phyloP scores from a whole-genome alignment of 495 filamentous ascomycete genomes.

The Xylaria scruposa region DNA sequence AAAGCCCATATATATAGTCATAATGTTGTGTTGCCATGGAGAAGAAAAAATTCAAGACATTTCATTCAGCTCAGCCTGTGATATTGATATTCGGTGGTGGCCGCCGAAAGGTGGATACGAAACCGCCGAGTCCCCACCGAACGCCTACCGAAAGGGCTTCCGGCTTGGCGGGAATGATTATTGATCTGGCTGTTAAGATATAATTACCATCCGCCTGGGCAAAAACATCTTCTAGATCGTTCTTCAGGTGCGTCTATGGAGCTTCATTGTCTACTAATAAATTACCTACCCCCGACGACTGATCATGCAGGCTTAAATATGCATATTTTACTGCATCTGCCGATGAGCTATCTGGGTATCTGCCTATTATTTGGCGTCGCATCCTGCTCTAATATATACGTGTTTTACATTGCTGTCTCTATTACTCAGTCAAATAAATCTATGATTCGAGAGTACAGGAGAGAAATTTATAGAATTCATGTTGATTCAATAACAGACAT shows the following conservation, averaged over 20 bases:
- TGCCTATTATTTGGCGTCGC: neutral
- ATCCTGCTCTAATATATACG: neutral
- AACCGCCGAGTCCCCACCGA: conserved; percentile 27
- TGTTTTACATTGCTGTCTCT: neutral
- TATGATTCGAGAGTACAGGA: neutral
- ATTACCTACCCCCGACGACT: no score
- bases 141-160: conserved; percentile 14
- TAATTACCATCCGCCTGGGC: neutral
- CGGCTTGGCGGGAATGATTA: neutral
- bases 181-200: neutral
- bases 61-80: neutral
- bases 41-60: neutral
- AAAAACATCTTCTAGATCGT: neutral
- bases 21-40: neutral
- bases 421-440: neutral
- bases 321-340: neutral
- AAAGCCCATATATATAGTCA: neutral
- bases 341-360: neutral
- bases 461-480: neutral
- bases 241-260: no score
- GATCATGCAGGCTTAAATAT: neutral
- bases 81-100: conserved; percentile 6
- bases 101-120: conserved; percentile 23
- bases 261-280: no score
- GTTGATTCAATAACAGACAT: neutral